Evolutionary conservation across 164 flowering plant species (phyloP), one percentile per base, ranked within the genome.

Genomic region (Aristolochia contorta): DNA sequence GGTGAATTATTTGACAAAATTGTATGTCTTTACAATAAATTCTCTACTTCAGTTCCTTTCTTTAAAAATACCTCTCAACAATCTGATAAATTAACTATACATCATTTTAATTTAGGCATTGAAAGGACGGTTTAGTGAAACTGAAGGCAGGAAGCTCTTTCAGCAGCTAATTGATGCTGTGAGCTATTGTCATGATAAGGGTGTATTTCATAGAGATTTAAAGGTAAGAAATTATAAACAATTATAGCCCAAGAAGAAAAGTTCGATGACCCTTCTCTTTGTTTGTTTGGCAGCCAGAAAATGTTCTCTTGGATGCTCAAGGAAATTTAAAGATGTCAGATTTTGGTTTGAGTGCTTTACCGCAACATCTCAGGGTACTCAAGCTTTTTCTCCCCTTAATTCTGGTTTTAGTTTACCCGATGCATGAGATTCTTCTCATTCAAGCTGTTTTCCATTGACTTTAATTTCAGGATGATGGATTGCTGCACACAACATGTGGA

Each of bases 331-430:
- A 91, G 81, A 82, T 94, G 48, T 77, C 95, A 16, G 99, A 94
- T 72, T 94, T 94, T 65, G 99, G 97, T 64, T 87, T 94, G 56
- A 94, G 99, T 72, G 99, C 99, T 61, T 75, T 91, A 64, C 96
- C 97, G 51, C 89, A 89, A 57, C 99, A 94, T 71, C 70, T 88
- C 61, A 75, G 84, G 94, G 98, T 93, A 83, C 12, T 52, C 0
- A 10, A 12, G 6, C 4, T 3, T 14, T 47, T 37, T 8, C 12
- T 33, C 55, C 37, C 37, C 12, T n/a, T 50, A 18, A 50, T 54
- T 45, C 32, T 25, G 51, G 25, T 2, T 21, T 15, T 47, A 12
- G 8, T 48, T 48, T 24, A 12, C 9, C 27, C 12, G 16, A 48
- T 8, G 30, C 15, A 16, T 52, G 37, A 50, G 0, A 12, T n/a